Base-by-base conservation (phyloP, 768 basidiomycete species). In the Cubamyces sp. region DNA sequence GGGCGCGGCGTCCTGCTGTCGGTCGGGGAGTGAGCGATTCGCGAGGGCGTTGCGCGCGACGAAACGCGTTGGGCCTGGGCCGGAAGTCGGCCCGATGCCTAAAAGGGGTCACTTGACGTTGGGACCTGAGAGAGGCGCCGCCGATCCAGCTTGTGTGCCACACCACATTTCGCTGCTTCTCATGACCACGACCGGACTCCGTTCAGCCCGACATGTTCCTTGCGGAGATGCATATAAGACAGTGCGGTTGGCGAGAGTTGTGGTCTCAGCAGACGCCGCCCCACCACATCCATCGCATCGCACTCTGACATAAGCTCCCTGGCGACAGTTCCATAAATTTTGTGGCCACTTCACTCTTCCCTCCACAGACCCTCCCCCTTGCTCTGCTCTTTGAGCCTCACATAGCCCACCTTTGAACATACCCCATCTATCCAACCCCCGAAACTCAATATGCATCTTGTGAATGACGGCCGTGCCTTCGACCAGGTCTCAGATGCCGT, bases 401-500 rank as follows among this genome's bases (percentile, higher is more conserved):
- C 3, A 18, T 46, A 14, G 16, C 28, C 39, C 15, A 4, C 25
- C 34, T 0, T 19, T 43, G 18, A 19, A 26, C 15, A 4, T n/a
- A 6, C 11, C n/a, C 2, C n/a, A n/a, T 19, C 28, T 23, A 28
- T 9, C 14, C 23, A 16, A 5, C 15, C 4, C 12, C 23, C 16
- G 12, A 0, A 15, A 21, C 19, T 18, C 48, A 50, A 4, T 9
- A 61, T 61, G 60, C 60, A 30, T 50, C 60, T 61, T 25, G 53
- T 37, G 3, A 54, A 63, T 56, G 56, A 57, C 45, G 48, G 47
- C 16, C 54, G 40, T 41, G 73, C 66, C 28, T 74, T 84, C 54
- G 83, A 84, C 53, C 54, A 65, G 39, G 67, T 78, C 54, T 83
- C 80, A 40, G 82, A 83, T 62, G 82, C 82, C 41, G 67, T 83